Conservation (phyloP, 805 yeast genomes). For the Teunomyces pallodes region DNA sequence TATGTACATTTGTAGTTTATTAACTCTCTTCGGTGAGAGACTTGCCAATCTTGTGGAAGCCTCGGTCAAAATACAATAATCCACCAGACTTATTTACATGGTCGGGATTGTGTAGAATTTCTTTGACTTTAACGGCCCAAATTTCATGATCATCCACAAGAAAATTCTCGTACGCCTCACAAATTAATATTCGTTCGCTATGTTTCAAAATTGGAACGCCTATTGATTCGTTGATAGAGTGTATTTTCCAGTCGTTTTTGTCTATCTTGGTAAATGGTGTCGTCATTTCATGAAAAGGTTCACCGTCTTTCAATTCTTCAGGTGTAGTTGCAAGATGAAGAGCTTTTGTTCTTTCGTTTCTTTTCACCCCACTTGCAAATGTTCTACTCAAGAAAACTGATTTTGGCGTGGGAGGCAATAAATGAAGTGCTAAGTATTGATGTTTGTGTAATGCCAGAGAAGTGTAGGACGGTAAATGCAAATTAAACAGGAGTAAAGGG, state of each 20-base stretch:
- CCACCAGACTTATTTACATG: conserved; percentile 49
- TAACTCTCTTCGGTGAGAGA: conserved; percentile 17
- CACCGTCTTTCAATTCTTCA: conserved; percentile 29
- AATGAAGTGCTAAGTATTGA: conserved; percentile 65
- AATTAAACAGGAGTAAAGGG: conserved; percentile 80
- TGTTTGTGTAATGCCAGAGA: conserved; percentile 61
- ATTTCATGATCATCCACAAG: conserved; percentile 82
- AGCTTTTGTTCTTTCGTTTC: conserved; percentile 27
- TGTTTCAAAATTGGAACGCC: conserved; percentile 56
- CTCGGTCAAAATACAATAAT: conserved; percentile 59
- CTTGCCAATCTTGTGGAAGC: conserved; percentile 48
- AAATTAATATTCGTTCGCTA: conserved; percentile 61
- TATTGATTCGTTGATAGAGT: conserved; percentile 17
- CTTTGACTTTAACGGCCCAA: conserved; percentile 78
- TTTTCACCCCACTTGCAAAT: conserved; percentile 60
- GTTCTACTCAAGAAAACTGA: conserved; percentile 61
- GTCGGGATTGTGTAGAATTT: conserved; percentile 38
- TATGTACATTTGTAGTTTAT: background rate
- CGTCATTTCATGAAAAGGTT: conserved; percentile 42
- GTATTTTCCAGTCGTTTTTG: conserved; percentile 26
- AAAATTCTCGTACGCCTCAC: conserved; percentile 52
- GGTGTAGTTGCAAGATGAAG: conserved; percentile 25
- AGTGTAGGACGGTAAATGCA: conserved; percentile 84
- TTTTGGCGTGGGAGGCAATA: conserved; percentile 58
- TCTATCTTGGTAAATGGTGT: conserved; percentile 51